Evolutionary conservation across 129 eudicot genomes (phyloP), one percentile per base, ranked within the genome.

Genomic region (Flaveria robusta): DNA sequence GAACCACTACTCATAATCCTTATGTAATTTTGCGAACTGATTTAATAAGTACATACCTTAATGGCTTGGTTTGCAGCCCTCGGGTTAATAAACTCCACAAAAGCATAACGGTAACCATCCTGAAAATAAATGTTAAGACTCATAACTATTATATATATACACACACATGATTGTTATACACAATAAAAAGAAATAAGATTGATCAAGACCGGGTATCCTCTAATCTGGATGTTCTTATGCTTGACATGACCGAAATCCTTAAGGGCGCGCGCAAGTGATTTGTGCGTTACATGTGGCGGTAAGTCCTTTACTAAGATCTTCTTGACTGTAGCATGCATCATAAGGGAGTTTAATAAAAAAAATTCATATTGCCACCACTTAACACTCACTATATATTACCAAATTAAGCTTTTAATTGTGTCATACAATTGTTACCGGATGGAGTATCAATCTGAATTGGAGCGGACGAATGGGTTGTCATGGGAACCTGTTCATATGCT

Each of bases 81-180:
- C 0, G 51, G 49, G 4, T 29, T 10, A 60, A 56, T 52, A 58
- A 80, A 74, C 47, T 74, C 80, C 26, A 74, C 49, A 67, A 80
- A 67, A 3, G 79, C 84, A 81, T 43, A 81, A 29, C 71, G 56
- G 50, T 45, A 68, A 5, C 76, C 84, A 68, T 81, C 84, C 84
- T 81, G 54, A 14, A 68, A 23, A 43, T 13, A 67, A 19, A 55
- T 16, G 42, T 43, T 9, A 34, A 29, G 19, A 63, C 12, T 42
- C 37, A 43, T 20, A 68, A 27, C 11, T 20, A n/a, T 75, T 1
- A 64, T 27, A 60, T 60, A n/a, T n/a, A n/a, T n/a, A n/a, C n/a
- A n/a, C n/a, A n/a, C n/a, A 42, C 43, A 63, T 43, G 62, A 75
- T 29, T 29, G 47, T 49, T 63, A 45, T 24, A 14, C 34, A 20